Evolutionary conservation across 371 early-diverging fungal species (phyloP).

Genomic region (Choanephora cucurbitarum): DNA sequence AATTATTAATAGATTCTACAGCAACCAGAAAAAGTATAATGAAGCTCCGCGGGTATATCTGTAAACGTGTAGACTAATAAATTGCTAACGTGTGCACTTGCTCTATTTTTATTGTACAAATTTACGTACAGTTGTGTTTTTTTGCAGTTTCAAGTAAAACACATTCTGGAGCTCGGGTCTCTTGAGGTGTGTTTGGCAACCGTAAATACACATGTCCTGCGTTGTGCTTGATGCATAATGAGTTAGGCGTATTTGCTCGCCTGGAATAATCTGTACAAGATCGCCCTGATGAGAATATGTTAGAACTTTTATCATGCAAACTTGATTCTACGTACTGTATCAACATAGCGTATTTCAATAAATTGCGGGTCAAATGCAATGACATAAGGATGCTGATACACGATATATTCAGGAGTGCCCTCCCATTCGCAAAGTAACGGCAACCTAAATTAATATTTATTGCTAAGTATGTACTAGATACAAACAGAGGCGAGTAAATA

Average conservation of each 20-base stretch:
- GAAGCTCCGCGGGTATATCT: background rate
- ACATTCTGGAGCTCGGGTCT: constrained; percentile 25
- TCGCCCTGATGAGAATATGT: constrained; percentile 52
- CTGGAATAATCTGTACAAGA: constrained; percentile 51
- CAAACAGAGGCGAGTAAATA: background rate
- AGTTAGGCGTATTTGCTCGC: constrained; percentile 43
- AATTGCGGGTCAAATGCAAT: constrained; percentile 86
- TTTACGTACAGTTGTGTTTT: background rate
- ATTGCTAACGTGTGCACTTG: background rate
- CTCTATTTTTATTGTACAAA: background rate
- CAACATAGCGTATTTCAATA: constrained; percentile 87
- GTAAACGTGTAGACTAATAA: too few species aligned
- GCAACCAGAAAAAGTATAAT: background rate
- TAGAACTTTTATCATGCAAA: background rate
- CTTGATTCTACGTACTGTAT: constrained; percentile 56
- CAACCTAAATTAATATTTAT: constrained; percentile 2
- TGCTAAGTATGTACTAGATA: background rate
- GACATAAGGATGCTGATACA: constrained; percentile 79
- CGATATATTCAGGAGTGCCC: constrained; percentile 61
- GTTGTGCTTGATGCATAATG: constrained; percentile 15
- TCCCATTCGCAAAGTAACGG: constrained; percentile 46
- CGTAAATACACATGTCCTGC: constrained; percentile 23
- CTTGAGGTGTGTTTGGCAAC: constrained; percentile 29
- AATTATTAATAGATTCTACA: background rate
- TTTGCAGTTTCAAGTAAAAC: constrained; percentile 14